A percentile compares a stretch with the other conserved stretches of the same genome.
Conservation (phyloP, 192 early-diverging fungal species). For the Entophlyctis helioformis region DNA sequence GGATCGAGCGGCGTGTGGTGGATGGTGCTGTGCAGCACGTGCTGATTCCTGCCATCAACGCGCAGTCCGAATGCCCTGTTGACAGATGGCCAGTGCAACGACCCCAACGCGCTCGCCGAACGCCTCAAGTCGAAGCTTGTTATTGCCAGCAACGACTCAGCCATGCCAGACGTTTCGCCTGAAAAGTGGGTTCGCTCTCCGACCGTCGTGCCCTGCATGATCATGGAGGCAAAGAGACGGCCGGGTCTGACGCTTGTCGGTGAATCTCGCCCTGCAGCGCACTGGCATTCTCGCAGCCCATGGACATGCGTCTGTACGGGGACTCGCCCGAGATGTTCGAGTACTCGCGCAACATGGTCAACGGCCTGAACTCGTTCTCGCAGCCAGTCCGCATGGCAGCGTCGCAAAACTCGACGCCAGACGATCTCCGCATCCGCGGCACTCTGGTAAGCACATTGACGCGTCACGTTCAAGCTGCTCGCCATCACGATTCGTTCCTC, state of each 20-base stretch:
- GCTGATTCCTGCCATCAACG: background rate
- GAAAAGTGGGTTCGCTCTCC: too few relatives aligned
- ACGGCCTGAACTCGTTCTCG: constrained; percentile 27
- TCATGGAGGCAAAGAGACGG: too few relatives aligned
- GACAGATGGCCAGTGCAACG: constrained; percentile 40
- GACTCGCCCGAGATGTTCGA: too few relatives aligned
- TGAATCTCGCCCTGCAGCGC: background rate
- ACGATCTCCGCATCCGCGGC: background rate
- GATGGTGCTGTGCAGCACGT: background rate
- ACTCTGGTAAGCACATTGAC: background rate
- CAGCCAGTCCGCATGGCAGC: constrained; percentile 17
- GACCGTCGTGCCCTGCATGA: too few relatives aligned
- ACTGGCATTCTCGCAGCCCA: constrained; percentile 35
- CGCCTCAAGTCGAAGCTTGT: constrained; percentile 35
- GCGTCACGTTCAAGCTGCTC: background rate
- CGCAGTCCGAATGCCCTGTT: constrained; percentile 38
- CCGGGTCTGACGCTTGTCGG: background rate
- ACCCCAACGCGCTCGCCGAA: constrained; percentile 41
- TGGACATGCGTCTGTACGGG: constrained; percentile 23
- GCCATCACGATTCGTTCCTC: too few relatives aligned
- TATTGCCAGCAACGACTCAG: constrained; percentile 6
- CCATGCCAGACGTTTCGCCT: background rate
- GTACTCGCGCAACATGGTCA: constrained; percentile 4
- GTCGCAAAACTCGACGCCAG: constrained; percentile 1
- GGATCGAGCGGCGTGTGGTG: background rate